Evolutionary conservation across 352 stramenopile genomes (phyloP), one percentile per base, ranked within the genome.

Genomic region (Elongisporangium undulatum): DNA sequence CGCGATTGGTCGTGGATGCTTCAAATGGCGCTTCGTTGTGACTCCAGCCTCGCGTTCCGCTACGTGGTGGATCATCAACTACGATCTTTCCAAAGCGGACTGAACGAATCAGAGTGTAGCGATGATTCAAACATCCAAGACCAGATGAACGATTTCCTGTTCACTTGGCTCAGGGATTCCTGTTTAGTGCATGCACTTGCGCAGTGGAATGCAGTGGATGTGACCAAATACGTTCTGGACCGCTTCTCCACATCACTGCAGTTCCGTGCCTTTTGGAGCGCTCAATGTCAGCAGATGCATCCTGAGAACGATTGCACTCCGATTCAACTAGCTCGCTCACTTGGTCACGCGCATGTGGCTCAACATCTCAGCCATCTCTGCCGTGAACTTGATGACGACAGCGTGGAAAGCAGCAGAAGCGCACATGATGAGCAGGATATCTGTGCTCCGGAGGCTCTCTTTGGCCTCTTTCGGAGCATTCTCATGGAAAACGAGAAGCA

Each of bases 161-260:
- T 4, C 13, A 41, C 9, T 6, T 60, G 41, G 55, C 23, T 64
- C 1, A 21, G 51, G 15, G 12, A 26, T 0, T 50, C 29, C 0
- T 12, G 4, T 2, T 21, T 77, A 12, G 26, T 83, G 17, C 59
- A 69, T 19, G 17, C 26, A 9, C 56, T 74, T 12, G 69, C 62
- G 6, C 63, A 64, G 4, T 85, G 69, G 69, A 83, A 86, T 60
- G 69, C 74, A 5, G 13, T 72, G 24, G 23, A n/a, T 1, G 17
- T 82, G 4, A 49, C 55, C 7, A 51, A 23, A 2, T 66, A 55
- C 9, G 1, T 56, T 17, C 16, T 57, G 0, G 17, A 24, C 4
- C 22, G 53, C 29, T 19, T 38, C 48, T 51, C n/a, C n/a, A n/a
- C 41, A 8, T 8, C 4, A 29, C 38, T 4, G 13, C 13, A 8